Evolutionary conservation across 2,329 filamentous ascomycete genomes (phyloP).

Genomic region (Aspergillus candidus): DNA sequence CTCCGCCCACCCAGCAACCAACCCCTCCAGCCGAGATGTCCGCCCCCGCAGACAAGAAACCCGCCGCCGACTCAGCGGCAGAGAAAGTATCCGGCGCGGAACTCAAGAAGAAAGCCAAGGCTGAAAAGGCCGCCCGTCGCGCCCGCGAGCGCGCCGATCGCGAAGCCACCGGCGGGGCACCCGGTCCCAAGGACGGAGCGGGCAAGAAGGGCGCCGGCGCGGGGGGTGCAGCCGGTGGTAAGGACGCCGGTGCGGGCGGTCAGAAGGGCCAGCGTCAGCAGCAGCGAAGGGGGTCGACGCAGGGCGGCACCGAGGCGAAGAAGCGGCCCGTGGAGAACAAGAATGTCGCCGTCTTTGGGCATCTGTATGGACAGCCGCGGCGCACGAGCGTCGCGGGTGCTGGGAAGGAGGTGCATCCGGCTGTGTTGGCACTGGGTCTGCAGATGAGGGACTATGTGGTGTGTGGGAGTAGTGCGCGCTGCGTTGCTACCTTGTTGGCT

Average conservation of each 20-base stretch:
- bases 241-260: slow-evolving; percentile 18
- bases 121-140: slow-evolving; percentile 82
- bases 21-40: too few relatives aligned
- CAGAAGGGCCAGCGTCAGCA: slow-evolving; percentile 28
- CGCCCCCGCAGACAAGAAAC: neutral
- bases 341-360: slow-evolving; percentile 70
- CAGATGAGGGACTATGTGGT: slow-evolving; percentile 86
- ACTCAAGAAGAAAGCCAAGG: slow-evolving; percentile 82
- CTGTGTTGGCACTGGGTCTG: slow-evolving; percentile 76
- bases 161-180: slow-evolving; percentile 32
- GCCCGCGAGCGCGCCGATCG: slow-evolving; percentile 59
- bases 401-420: slow-evolving; percentile 72
- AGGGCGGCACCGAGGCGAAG: slow-evolving; percentile 37
- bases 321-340: slow-evolving; percentile 53
- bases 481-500: slow-evolving; percentile 78
- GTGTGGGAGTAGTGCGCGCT: slow-evolving; percentile 80
- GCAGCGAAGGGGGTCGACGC: slow-evolving; percentile 33
- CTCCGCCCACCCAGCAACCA: too few relatives aligned
- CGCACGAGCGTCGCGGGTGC: slow-evolving; percentile 57
- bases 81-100: slow-evolving; percentile 53
- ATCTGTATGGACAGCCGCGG: slow-evolving; percentile 71
- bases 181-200: slow-evolving; percentile 7
- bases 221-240: slow-evolving; percentile 11
- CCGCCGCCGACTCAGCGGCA: slow-evolving; percentile 21
- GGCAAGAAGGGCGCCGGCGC: slow-evolving; percentile 29